Evolutionary conservation across 139 green algal species (phyloP).

Genomic region (Chlamydomonas applanata): DNA sequence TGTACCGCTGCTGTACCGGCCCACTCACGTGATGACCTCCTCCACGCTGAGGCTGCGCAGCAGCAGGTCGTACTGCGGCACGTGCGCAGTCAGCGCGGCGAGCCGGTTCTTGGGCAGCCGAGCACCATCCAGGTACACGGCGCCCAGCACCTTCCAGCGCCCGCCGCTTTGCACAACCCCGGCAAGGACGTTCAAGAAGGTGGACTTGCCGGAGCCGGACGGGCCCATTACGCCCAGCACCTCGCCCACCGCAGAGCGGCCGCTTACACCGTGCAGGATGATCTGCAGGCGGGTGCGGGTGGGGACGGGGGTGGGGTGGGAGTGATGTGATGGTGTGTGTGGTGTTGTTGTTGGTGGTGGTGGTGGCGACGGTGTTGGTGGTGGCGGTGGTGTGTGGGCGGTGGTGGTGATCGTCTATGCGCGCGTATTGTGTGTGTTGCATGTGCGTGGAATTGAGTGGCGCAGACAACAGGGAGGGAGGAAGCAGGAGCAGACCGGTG

Average conservation of each 20-base stretch:
- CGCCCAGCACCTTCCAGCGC: constrained; percentile 19
- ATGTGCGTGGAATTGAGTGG: too few relatives aligned
- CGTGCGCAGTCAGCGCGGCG: constrained; percentile 52
- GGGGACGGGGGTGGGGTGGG: too few relatives aligned
- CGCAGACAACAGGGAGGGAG: too few relatives aligned
- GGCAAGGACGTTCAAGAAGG: constrained; percentile 64
- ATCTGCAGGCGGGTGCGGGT: neutral
- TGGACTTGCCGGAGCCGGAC: constrained; percentile 71
- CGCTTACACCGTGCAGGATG: constrained; percentile 20
- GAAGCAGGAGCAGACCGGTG: too few relatives aligned
- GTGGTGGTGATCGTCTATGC: too few relatives aligned
- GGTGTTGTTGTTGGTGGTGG: too few relatives aligned
- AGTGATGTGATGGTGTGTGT: too few relatives aligned
- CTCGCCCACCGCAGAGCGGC: neutral
- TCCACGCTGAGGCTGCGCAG: constrained; percentile 68
- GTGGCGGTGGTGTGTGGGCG: too few relatives aligned
- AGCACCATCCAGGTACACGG: constrained; percentile 19
- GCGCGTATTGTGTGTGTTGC: too few relatives aligned
- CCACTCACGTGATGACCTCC: constrained; percentile 49
- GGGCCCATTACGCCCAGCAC: constrained; percentile 53
- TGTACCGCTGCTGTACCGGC: too few relatives aligned
- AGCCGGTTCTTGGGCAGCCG: neutral
- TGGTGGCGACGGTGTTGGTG: too few relatives aligned
- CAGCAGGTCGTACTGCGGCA: constrained; percentile 74
- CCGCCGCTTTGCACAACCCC: constrained; percentile 23